Percentiles rank a stretch among this genome's conserved stretches.
Evolutionary conservation across 2,329 filamentous ascomycete species (phyloP).

Genomic region (Colletotrichum camelliae): DNA sequence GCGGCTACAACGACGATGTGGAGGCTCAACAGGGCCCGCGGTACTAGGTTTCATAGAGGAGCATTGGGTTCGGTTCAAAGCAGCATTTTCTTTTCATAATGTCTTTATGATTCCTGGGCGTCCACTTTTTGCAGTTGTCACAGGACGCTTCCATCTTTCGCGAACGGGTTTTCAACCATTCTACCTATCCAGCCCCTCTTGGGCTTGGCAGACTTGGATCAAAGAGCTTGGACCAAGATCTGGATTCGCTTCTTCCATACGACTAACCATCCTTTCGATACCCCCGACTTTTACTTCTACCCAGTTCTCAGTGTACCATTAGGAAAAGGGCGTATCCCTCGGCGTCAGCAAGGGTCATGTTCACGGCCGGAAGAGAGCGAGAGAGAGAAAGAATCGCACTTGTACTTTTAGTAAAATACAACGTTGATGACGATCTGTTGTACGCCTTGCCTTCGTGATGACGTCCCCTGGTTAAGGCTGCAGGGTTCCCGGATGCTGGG

Average conservation of each 20-base stretch:
- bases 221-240: not conserved
- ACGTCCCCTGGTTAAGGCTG: not conserved
- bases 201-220: not conserved
- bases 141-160: not conserved
- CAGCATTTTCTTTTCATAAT: slow-evolving; percentile 20
- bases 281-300: slow-evolving; percentile 14
- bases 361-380: not conserved
- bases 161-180: not conserved
- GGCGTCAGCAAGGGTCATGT: not conserved
- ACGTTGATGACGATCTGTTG: not conserved
- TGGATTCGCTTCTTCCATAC: not conserved
- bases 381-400: not conserved
- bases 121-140: not conserved
- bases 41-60: slow-evolving; percentile 26
- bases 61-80: not conserved
- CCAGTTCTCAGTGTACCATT: slow-evolving; percentile 15
- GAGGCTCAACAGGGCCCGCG: slow-evolving; percentile 37
- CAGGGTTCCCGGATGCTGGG: not conserved
- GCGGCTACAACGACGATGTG: slow-evolving; percentile 37
- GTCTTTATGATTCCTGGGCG: slow-evolving; percentile 12
- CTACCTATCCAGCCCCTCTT: not conserved
- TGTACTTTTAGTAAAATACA: not conserved
- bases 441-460: not conserved
- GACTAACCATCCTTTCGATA: slow-evolving; percentile 20
- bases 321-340: not conserved